Evolutionary conservation across 495 filamentous ascomycete genomes (phyloP).

Genomic region (Lasiosphaeriaceae sp.): DNA sequence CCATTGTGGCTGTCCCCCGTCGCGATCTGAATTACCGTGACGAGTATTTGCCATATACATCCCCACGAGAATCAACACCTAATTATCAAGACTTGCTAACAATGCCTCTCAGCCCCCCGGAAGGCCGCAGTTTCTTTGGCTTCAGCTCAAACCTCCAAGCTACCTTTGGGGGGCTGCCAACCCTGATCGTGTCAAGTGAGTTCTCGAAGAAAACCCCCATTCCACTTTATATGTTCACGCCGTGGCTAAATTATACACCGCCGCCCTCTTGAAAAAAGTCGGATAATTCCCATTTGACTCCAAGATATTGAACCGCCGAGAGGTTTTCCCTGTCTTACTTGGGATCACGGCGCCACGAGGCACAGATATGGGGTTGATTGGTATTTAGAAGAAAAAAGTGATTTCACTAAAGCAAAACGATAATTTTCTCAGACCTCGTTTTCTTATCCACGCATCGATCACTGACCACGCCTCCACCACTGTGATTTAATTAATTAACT

Average conservation of each 20-base stretch:
- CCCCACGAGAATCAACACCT: neutral
- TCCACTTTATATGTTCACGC: neutral
- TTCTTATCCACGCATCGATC: no score
- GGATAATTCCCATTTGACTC: neutral
- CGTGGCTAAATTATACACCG: neutral
- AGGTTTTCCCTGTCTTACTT: neutral
- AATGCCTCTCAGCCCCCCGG: neutral
- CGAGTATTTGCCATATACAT: neutral
- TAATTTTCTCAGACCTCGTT: no score
- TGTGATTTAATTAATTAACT: no score
- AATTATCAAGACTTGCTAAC: neutral
- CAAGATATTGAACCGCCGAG: neutral
- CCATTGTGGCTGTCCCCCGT: neutral
- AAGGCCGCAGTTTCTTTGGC: neutral
- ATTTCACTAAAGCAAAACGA: no score
- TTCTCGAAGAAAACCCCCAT: neutral
- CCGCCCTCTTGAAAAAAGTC: no score
- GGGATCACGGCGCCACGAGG: neutral
- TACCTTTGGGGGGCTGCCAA: neutral
- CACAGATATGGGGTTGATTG: no score
- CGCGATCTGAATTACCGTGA: neutral
- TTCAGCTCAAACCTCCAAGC: neutral
- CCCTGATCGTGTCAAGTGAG: neutral
- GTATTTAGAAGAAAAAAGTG: no score
- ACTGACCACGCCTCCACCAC: no score